Base-by-base conservation (phyloP, 306 rosid species). In the Aeschynomene evenia region DNA sequence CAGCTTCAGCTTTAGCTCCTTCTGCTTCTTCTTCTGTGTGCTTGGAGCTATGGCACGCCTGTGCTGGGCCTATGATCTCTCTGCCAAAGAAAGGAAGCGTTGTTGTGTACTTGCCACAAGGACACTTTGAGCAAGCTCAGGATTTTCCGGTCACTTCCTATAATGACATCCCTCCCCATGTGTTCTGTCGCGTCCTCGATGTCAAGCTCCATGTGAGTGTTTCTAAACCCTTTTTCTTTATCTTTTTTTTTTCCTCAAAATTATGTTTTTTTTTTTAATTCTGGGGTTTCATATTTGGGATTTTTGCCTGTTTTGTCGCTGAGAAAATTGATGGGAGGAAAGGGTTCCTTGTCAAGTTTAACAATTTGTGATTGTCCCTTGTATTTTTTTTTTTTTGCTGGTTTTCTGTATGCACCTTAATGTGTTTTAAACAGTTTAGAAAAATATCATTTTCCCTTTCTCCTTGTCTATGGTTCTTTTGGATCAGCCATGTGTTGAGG, bases 41-140 rank as follows among this genome's bases (percentile, higher is more conserved):
- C 81, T 79, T 95, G 88, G 97, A 95, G 79, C 88, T 95, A 2
- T 95, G 97, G 99, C 99, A 95, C 73, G 99, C 99, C 0, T 95
- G 97, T 78, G 99, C 99, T 0, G 99, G 99, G 3, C 99, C 99
- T 19, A 63, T 89, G 80, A 89, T 89, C 80, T 91, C 97, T 16
- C 63, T 95, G 50, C 97, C 99, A 0, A 91, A 87, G 85, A 95
- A 91, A 71, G 96, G 97, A 6, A 87, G 81, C 55, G 76, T 89
- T 51, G 95, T 95, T 31, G 96, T 95, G 23, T 95, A 95, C 80
- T 71, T 85, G 57, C 99, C 96, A 3, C 99, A 95, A 62, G 99
- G 97, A 4, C 99, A 95, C 84, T 83, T 85, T 72, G 96, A 95
- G 49, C 89, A 80, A 7, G 79, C 79, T 75, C 84, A 75, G 70